A percentile compares a stretch with the other conserved stretches of the same genome.
These are phyloP conservation scores for Colletotrichum spinosum DNA, from an alignment of 2,329 filamentous ascomycete genomes.

Conservation along the genomic window DNA sequence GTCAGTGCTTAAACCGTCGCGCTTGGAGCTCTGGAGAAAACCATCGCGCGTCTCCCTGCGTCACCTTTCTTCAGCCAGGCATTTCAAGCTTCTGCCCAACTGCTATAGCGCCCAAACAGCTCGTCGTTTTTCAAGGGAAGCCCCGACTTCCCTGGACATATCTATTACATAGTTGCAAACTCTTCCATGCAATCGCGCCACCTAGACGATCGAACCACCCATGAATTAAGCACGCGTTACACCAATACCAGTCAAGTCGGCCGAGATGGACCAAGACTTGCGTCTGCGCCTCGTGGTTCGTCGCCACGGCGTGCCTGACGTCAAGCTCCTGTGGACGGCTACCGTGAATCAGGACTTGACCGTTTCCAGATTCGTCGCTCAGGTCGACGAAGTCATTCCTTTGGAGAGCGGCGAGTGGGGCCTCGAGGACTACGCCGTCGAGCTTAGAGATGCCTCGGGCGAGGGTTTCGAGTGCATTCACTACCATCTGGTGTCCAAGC, in stretches of 20 bases:
- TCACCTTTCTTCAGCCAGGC: neutral
- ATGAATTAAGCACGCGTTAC: neutral
- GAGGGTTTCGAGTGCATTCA: conserved; percentile 87
- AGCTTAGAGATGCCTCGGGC: conserved; percentile 69
- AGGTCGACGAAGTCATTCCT: conserved; percentile 83
- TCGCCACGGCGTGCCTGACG: conserved; percentile 79
- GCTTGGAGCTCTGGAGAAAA: conserved; percentile 21
- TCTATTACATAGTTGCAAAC: too few relatives aligned
- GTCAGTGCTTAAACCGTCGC: conserved; percentile 13
- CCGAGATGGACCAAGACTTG: conserved; percentile 57
- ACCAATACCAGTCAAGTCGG: conserved; percentile 5
- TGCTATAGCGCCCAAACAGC: too few relatives aligned
- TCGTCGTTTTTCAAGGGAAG: too few relatives aligned
- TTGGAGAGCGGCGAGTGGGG: conserved; percentile 87
- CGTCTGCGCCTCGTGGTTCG: conserved; percentile 80
- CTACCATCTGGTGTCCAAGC: conserved; percentile 76
- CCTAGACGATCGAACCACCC: neutral
- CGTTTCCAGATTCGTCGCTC: conserved; percentile 79
- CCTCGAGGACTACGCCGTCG: conserved; percentile 89
- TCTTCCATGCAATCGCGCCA: too few relatives aligned
- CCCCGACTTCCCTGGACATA: too few relatives aligned
- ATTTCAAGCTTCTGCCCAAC: too few relatives aligned
- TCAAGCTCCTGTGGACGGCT: conserved; percentile 78
- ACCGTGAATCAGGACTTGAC: conserved; percentile 70
- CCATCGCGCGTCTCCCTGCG: conserved; percentile 21